A percentile compares a stretch with the other conserved stretches of the same genome.
phyloP scores from a whole-genome alignment of 225 moss, liverwort and hornwort genomes.

The Polytrichum commune region DNA sequence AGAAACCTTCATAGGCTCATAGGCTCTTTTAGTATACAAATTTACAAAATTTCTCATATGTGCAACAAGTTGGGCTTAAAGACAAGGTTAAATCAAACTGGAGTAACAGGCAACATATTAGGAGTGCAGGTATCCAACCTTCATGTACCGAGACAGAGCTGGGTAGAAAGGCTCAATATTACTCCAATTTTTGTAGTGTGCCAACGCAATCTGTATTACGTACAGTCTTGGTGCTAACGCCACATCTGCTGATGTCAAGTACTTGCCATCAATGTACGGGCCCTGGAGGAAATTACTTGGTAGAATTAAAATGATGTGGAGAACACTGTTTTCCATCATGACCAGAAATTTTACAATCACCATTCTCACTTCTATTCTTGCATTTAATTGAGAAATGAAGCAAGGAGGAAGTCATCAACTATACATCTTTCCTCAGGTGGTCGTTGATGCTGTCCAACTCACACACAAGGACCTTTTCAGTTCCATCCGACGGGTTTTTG shows the following conservation, averaged over 20 bases:
- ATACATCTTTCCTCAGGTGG: conserved; percentile 32
- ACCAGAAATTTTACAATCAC: too few species aligned
- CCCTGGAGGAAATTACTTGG: conserved; percentile 16
- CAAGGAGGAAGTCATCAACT: not conserved
- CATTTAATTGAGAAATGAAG: not conserved
- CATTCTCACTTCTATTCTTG: too few species aligned
- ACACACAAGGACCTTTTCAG: conserved; percentile 31
- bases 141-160: conserved; percentile 41
- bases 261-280: conserved; percentile 39
- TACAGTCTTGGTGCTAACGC: conserved; percentile 44
- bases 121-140: conserved; percentile 17
- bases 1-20: not conserved
- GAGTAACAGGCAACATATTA: not conserved
- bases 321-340: too few species aligned
- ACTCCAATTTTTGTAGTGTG: conserved; percentile 50
- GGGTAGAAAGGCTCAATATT: conserved; percentile 49
- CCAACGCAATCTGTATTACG: conserved; percentile 35
- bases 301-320: too few species aligned
- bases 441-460: conserved; percentile 53
- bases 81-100: not conserved
- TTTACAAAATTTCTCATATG: not conserved
- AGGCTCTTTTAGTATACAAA: not conserved
- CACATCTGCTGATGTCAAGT: conserved; percentile 41
- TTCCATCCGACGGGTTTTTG: conserved; percentile 38
- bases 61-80: not conserved